Evolutionary conservation across 2,329 filamentous ascomycete species (phyloP).

Genomic region (Trichoderma semiorbis): DNA sequence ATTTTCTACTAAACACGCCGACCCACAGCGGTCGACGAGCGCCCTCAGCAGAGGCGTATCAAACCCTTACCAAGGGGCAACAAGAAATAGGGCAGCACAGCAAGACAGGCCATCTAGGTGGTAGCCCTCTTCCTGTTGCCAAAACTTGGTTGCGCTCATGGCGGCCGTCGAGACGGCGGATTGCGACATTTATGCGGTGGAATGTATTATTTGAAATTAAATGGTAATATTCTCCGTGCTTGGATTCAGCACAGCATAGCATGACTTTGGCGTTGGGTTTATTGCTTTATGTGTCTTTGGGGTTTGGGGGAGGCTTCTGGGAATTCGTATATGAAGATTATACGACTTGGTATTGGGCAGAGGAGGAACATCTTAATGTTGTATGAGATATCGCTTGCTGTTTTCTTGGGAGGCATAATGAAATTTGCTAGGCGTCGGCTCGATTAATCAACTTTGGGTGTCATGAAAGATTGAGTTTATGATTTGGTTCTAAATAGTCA

Average conservation of each 20-base stretch:
- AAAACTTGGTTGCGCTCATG: neutral
- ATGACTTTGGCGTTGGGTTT: conserved; percentile 16
- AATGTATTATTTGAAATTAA: conserved; percentile 6
- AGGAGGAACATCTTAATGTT: neutral
- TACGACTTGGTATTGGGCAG: neutral
- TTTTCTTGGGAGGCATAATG: neutral
- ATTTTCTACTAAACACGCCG: conserved; percentile 38
- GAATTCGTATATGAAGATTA: neutral
- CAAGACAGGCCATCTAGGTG: conserved; percentile 41
- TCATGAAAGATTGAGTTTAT: neutral
- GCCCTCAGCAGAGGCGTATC: conserved; percentile 23
- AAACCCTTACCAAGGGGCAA: conserved; percentile 39
- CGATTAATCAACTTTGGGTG: neutral
- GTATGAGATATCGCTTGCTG: neutral
- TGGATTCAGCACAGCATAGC: conserved; percentile 12
- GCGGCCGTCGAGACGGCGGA: neutral
- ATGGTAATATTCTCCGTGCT: neutral
- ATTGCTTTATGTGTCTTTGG: neutral
- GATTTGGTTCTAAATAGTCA: neutral
- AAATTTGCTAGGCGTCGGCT: neutral
- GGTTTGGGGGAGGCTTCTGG: neutral
- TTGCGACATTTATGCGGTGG: neutral
- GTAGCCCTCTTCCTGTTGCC: conserved; percentile 19
- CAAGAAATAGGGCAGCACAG: conserved; percentile 34
- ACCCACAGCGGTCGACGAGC: conserved; percentile 28